Percentiles rank a stretch among this genome's conserved stretches.
Evolutionary conservation across 129 eudicot species (phyloP).

Genomic region (Glebionis coronaria): DNA sequence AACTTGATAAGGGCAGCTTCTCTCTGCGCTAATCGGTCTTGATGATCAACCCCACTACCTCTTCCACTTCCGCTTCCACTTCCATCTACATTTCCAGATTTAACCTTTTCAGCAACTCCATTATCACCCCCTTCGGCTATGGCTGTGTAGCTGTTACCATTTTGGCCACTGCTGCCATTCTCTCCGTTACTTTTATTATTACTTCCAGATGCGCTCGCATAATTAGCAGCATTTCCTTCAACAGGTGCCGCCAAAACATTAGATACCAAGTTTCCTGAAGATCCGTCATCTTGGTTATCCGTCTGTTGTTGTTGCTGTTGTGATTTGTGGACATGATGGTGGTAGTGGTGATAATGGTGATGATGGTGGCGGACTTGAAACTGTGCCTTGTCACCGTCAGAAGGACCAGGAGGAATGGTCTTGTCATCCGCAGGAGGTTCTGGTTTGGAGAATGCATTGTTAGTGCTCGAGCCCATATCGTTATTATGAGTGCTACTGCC

Average conservation of each 20-base stretch:
- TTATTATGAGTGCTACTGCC: constrained; percentile 62
- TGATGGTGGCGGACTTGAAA: constrained; percentile 43
- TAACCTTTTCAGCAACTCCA: constrained; percentile 41
- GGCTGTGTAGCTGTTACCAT: constrained; percentile 34
- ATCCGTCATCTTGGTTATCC: constrained; percentile 29
- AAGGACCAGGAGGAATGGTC: constrained; percentile 27
- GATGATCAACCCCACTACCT: constrained; percentile 52
- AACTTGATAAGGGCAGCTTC: constrained; percentile 62
- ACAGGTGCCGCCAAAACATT: constrained; percentile 17
- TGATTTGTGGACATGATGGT: constrained; percentile 42
- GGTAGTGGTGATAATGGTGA: constrained; percentile 52
- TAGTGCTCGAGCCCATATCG: constrained; percentile 72
- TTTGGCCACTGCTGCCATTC: constrained; percentile 42
- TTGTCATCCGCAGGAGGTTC: constrained; percentile 37
- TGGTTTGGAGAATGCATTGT: constrained; percentile 42
- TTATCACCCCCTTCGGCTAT: constrained; percentile 48
- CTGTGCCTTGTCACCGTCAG: constrained; percentile 27
- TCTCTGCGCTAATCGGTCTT: constrained; percentile 45
- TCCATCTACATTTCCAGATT: constrained; percentile 32
- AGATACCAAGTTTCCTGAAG: constrained; percentile 30
- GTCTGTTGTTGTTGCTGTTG: constrained; percentile 32
- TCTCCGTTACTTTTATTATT: constrained; percentile 51
- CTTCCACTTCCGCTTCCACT: constrained; percentile 35
- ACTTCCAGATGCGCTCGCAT: constrained; percentile 68
- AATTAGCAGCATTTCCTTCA: constrained; percentile 65